Evolutionary conservation across 805 yeast genomes (phyloP).

Genomic region (Yamadazyma insecticola): DNA sequence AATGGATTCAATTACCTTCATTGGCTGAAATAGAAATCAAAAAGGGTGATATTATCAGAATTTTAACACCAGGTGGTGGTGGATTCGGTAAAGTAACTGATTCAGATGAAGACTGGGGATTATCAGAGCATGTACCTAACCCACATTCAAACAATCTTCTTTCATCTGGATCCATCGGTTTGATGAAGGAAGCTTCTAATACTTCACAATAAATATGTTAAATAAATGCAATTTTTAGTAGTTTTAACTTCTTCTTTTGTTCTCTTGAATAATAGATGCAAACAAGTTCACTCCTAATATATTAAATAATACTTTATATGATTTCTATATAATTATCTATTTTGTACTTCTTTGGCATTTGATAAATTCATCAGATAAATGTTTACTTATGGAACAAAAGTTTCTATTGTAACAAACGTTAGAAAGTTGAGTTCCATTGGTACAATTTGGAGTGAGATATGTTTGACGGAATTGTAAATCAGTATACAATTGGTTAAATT

Average conservation of each 20-base stretch:
- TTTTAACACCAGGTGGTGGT: conserved; percentile 83
- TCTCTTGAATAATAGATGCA: too few relatives aligned
- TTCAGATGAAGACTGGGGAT: conserved; percentile 13
- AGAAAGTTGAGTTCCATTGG: conserved; percentile 17
- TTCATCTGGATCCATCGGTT: conserved; percentile 19
- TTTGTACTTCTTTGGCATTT: too few relatives aligned
- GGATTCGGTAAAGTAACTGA: conserved; percentile 52
- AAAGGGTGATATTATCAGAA: conserved; percentile 64
- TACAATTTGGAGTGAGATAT: conserved; percentile 51
- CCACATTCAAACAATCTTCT: not conserved
- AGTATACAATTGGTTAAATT: conserved; percentile 46
- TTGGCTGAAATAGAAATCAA: conserved; percentile 61
- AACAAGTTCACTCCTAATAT: too few relatives aligned
- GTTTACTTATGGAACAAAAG: conserved; percentile 14
- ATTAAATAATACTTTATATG: too few relatives aligned
- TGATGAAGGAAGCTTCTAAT: conserved; percentile 15
- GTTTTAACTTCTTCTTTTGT: too few relatives aligned
- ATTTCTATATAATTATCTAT: too few relatives aligned
- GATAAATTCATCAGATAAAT: conserved; percentile 6
- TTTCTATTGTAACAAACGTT: conserved; percentile 17
- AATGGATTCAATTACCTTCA: conserved; percentile 35
- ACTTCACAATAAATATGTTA: conserved; percentile 17
- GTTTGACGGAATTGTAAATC: conserved; percentile 49
- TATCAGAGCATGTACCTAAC: conserved; percentile 1
- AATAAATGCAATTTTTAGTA: too few relatives aligned